A percentile compares a stretch with the other conserved stretches of the same genome.
Evolutionary conservation across 495 filamentous ascomycete genomes (phyloP).

Genomic region (Hypomontagnella monticulosa): DNA sequence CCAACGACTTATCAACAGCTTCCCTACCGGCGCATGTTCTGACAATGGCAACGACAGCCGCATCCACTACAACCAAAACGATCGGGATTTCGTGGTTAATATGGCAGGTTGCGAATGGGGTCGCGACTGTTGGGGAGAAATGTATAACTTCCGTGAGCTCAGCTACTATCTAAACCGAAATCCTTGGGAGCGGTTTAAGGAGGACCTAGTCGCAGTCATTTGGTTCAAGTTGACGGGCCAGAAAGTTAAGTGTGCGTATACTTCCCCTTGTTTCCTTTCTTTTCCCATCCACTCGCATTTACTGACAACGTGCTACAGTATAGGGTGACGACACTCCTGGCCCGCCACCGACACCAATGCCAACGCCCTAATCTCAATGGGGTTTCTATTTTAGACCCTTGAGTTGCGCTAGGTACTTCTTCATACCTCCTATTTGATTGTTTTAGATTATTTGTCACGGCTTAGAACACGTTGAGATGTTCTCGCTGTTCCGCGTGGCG

Average conservation of each 20-base stretch:
- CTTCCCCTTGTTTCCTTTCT: background rate
- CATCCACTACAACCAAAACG: conserved; percentile 86
- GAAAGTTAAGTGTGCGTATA: conserved; percentile 59
- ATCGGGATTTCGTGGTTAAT: conserved; percentile 95
- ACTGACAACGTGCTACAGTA: conserved; percentile 34
- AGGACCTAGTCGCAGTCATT: conserved; percentile 61
- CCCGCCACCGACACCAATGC: conserved; percentile 2
- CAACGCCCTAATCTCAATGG: conserved; percentile 14
- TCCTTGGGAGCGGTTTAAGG: conserved; percentile 78
- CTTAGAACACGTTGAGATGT: conserved; percentile 5
- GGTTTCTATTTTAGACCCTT: conserved; percentile 10
- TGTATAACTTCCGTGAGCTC: conserved; percentile 89
- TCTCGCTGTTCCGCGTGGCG: conserved; percentile 11
- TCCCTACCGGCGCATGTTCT: conserved; percentile 85
- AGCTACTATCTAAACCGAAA: conserved; percentile 85
- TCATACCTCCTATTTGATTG: conserved; percentile 6
- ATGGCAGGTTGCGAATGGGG: conserved; percentile 99
- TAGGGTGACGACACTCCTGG: conserved; percentile 32
- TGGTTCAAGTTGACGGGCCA: conserved; percentile 66
- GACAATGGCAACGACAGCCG: conserved; percentile 75
- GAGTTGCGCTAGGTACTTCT: conserved; percentile 10
- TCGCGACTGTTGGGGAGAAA: conserved; percentile 96
- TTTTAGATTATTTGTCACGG: conserved; percentile 19
- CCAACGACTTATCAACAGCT: conserved; percentile 93
- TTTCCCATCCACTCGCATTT: background rate